Conservation (phyloP, 164 flowering plant species). For the Brasenia schreberi region DNA sequence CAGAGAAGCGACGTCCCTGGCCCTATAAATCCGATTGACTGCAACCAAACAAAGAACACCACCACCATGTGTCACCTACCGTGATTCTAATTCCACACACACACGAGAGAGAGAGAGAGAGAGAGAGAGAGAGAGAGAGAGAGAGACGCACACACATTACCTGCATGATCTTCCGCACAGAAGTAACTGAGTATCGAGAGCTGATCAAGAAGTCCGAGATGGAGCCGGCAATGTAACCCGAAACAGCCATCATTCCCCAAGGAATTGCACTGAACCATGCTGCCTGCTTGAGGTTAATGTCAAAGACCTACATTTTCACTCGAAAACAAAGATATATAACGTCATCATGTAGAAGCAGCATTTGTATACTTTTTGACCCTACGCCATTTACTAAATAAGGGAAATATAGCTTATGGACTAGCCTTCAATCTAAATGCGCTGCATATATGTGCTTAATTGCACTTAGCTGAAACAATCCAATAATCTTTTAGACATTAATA, state of each 20-base stretch:
- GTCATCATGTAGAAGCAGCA: too few relatives aligned
- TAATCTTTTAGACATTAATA: too few relatives aligned
- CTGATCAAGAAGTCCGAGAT: conserved; percentile 61
- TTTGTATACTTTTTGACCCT: too few relatives aligned
- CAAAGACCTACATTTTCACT: conserved; percentile 46
- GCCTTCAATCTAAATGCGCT: neutral
- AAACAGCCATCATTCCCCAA: conserved; percentile 91
- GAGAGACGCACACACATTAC: conserved; percentile 13
- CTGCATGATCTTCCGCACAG: conserved; percentile 88
- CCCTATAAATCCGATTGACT: conserved; percentile 93
- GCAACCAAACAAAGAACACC: conserved; percentile 2
- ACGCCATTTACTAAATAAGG: too few relatives aligned
- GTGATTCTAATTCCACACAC: too few relatives aligned
- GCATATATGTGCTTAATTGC: neutral
- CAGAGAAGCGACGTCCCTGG: conserved; percentile 75
- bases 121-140: too few relatives aligned
- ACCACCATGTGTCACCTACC: too few relatives aligned
- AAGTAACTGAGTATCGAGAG: conserved; percentile 52
- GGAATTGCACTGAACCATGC: conserved; percentile 99
- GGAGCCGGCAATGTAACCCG: conserved; percentile 71
- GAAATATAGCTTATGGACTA: too few relatives aligned
- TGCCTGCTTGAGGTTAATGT: conserved; percentile 86
- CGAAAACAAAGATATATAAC: too few relatives aligned
- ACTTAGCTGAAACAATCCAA: neutral
- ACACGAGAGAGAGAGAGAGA: too few relatives aligned